Evolutionary conservation across 2,329 filamentous ascomycete genomes (phyloP).

Genomic region (Penicillium sp.): DNA sequence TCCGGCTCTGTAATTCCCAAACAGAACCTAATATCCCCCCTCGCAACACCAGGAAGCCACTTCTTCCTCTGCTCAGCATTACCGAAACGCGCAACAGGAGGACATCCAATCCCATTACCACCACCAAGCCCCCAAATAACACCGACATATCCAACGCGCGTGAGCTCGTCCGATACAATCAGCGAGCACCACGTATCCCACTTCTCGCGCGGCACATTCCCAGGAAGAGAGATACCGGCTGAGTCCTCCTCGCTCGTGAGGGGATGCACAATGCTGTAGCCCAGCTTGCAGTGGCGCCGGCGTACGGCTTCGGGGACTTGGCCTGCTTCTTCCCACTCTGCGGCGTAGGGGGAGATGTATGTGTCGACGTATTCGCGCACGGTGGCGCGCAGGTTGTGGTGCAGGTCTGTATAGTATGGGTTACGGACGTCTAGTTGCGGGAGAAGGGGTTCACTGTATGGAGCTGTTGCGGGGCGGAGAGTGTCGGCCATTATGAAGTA

Average conservation of each 20-base stretch:
- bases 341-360: slow-evolving; percentile 49
- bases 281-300: slow-evolving; percentile 33
- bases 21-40: slow-evolving; percentile 53
- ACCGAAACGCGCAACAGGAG: slow-evolving; percentile 56
- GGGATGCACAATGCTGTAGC: slow-evolving; percentile 32
- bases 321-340: slow-evolving; percentile 56
- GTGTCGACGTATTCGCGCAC: slow-evolving; percentile 53
- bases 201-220: slow-evolving; percentile 40
- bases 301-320: slow-evolving; percentile 42
- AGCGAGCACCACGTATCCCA: slow-evolving; percentile 52
- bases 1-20: slow-evolving; percentile 58
- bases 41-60: slow-evolving; percentile 53
- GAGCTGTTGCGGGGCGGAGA: slow-evolving; percentile 24
- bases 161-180: slow-evolving; percentile 49
- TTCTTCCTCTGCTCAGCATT: slow-evolving; percentile 50
- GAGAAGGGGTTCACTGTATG: slow-evolving; percentile 38
- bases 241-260: slow-evolving; percentile 34
- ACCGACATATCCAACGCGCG: slow-evolving; percentile 49
- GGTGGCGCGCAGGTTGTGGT: slow-evolving; percentile 49
- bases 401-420: slow-evolving; percentile 56
- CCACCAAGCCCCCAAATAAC: slow-evolving; percentile 52
- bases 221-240: slow-evolving; percentile 36
- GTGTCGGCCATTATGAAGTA: slow-evolving; percentile 13
- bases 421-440: slow-evolving; percentile 38
- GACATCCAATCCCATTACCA: slow-evolving; percentile 54